Base-by-base conservation (phyloP, 208 protist species). In the Acanthamoeba royreba region DNA sequence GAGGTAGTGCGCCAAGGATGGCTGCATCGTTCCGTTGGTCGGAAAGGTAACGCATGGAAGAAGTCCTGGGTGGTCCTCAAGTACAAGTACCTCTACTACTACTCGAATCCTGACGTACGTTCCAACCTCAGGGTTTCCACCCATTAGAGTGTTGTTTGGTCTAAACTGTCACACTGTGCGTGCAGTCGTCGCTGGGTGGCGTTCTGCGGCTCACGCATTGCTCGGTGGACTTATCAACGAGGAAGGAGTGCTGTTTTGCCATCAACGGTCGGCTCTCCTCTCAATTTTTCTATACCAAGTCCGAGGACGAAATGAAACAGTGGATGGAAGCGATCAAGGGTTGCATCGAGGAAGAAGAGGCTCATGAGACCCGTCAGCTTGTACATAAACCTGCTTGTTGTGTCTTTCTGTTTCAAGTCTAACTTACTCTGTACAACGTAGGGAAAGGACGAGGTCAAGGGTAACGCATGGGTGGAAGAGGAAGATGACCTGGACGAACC, bases 51-150 rank as follows among this genome's bases (percentile, higher is more conserved):
- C 43, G 46, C n/a, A n/a, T 87, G 79, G 79, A 87, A 87, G 49
- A 87, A 87, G 49, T 87, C 79, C 8, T 87, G 79, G 79, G 79
- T 87, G 43, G 79, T 87, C 42, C 13, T 87, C n/a, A 87, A 87
- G 49, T 87, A 87, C 79, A 87, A 87, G 33, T 87, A 87, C 33
- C 25, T 87, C 25, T 87, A 87, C 19, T 87, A 87, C 43, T 87
- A 87, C 49, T 52, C 79, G 43, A 87, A 87, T 22, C 79, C 79
- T n/a, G 79, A 87, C 33, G 79, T 87, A 7, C 79, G 79, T 40
- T 42, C 5, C 61, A 22, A 0, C 61, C 0, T 19, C n/a, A 72
- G 55, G n/a, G n/a, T n/a, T n/a, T n/a, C n/a, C n/a, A n/a, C n/a
- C n/a, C 4, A 66, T 17, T 17, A 1, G 9, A 17, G 22, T 25